A percentile compares a stretch with the other conserved stretches of the same genome.
Evolutionary conservation across 2,329 filamentous ascomycete genomes (phyloP).

Genomic region (Hypocrella siamensis): DNA sequence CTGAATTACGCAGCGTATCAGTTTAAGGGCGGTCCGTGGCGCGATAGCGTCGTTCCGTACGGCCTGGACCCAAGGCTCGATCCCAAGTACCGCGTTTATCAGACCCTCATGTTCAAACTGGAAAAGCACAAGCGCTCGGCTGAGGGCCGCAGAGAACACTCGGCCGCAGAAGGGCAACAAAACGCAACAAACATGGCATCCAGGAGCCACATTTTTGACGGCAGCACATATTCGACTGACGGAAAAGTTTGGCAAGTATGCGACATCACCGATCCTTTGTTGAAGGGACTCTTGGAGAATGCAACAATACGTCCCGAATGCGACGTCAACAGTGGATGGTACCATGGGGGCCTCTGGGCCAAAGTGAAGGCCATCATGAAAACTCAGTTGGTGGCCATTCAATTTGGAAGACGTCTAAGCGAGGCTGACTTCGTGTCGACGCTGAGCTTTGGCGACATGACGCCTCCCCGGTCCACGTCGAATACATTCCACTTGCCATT

Average conservation of each 20-base stretch:
- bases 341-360: slow-evolving; percentile 61
- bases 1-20: slow-evolving; percentile 80
- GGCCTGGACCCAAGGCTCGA: slow-evolving; percentile 74
- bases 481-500: slow-evolving; percentile 17
- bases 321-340: slow-evolving; percentile 66
- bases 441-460: slow-evolving; percentile 17
- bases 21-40: slow-evolving; percentile 84
- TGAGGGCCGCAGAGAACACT: slow-evolving; percentile 33
- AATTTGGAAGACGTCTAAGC: slow-evolving; percentile 35
- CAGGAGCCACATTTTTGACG: slow-evolving; percentile 67
- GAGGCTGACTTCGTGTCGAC: slow-evolving; percentile 19
- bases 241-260: slow-evolving; percentile 91
- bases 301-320: slow-evolving; percentile 42
- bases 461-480: slow-evolving; percentile 14
- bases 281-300: slow-evolving; percentile 49
- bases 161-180: slow-evolving; percentile 24
- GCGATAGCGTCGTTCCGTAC: slow-evolving; percentile 72
- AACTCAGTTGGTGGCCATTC: slow-evolving; percentile 60
- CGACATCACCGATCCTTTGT: slow-evolving; percentile 70
- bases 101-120: slow-evolving; percentile 78
- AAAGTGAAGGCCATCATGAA: slow-evolving; percentile 83
- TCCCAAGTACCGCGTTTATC: slow-evolving; percentile 64
- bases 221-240: slow-evolving; percentile 55
- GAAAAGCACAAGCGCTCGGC: slow-evolving; percentile 31
- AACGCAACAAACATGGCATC: slow-evolving; percentile 22